Evolutionary conservation across 1,284 basidiomycete genomes (phyloP), one percentile per base, ranked within the genome.

Genomic region (Abortiporus biennis): DNA sequence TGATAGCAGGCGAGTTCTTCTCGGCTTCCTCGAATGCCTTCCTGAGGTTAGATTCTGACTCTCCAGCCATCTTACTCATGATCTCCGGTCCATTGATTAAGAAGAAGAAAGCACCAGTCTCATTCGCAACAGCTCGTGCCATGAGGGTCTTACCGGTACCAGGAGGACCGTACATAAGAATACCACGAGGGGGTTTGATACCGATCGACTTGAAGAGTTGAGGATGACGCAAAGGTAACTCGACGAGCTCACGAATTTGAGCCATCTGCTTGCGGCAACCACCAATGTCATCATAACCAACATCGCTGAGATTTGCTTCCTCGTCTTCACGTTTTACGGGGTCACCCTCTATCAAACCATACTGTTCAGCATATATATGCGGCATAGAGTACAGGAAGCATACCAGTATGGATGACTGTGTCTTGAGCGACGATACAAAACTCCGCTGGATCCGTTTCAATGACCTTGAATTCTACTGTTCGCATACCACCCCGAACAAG

Each of bases 91-190:
- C 95, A 59, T 98, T 99, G 71, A 99, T 99, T 45, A 98, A 72
- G 84, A 99, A 99, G 78, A 99, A 99, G 80, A 99, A 99, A 16
- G 96, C 96, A 42, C 96, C 95, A 22, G 95, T 99, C 68, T 99
- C 96, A 63, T 99, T 99, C 49, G 95, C 96, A 33, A 99, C 96
- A 8, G 96, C 96, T 55, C 96, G 86, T 34, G 96, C 95, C 95
- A 99, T 99, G 50, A 96, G 78, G 8, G 93, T 96, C 71, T 96
- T 97, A 75, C 93, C 93, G 19, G 93, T 96, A 74, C 93, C 93
- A 30, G 93, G 93, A 50, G 93, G 93, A 48, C 93, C 93, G 56
- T 80, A 96, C 91, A 97, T 88, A 50, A 96, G 83, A 54, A 96
- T 92, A 76, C 93, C 93, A 54, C 96, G 89, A 29, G 96, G 96